A percentile compares a stretch with the other conserved stretches of the same genome.
Conservation (phyloP, 345 rosid species). For the Raphanus raphanistrum region DNA sequence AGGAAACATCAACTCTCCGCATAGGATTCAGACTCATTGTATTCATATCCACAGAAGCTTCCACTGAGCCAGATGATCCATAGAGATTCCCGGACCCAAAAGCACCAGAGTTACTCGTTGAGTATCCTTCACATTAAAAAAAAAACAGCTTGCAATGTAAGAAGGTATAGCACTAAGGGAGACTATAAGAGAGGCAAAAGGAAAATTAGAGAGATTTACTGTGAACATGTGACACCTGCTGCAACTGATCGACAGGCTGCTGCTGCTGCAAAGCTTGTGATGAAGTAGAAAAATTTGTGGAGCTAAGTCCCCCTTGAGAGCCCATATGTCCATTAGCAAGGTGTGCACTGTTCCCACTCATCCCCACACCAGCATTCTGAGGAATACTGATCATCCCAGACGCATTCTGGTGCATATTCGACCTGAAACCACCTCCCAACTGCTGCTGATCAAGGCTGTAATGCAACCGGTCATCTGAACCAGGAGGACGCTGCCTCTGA, state of each 20-base stretch:
- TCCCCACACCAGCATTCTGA: constrained; percentile 60
- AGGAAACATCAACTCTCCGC: constrained; percentile 51
- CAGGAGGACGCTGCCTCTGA: constrained; percentile 55
- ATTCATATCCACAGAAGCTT: constrained; percentile 52
- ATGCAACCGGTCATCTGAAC: constrained; percentile 67
- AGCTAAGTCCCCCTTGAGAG: constrained; percentile 27
- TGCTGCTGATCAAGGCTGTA: constrained; percentile 74
- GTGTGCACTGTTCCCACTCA: constrained; percentile 56
- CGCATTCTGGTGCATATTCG: constrained; percentile 67
- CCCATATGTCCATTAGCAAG: constrained; percentile 31
- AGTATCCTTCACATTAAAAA: constrained; percentile 69
- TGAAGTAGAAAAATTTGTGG: constrained; percentile 52
- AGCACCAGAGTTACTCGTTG: constrained; percentile 54
- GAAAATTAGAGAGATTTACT: constrained; percentile 51
- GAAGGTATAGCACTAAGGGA: background rate
- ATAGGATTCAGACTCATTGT: constrained; percentile 53
- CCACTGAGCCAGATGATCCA: constrained; percentile 59
- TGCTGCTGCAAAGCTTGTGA: constrained; percentile 70
- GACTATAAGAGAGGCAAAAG: constrained; percentile 24
- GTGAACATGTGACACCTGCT: constrained; percentile 54
- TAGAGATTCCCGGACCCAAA: constrained; percentile 65
- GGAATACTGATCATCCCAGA: constrained; percentile 68
- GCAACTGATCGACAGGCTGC: constrained; percentile 74
- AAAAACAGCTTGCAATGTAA: constrained; percentile 18
- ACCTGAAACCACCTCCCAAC: constrained; percentile 62